These are phyloP conservation scores for Nematocida ironsii DNA, from an alignment of 371 early-diverging fungal genomes.

Conservation along the genomic window DNA sequence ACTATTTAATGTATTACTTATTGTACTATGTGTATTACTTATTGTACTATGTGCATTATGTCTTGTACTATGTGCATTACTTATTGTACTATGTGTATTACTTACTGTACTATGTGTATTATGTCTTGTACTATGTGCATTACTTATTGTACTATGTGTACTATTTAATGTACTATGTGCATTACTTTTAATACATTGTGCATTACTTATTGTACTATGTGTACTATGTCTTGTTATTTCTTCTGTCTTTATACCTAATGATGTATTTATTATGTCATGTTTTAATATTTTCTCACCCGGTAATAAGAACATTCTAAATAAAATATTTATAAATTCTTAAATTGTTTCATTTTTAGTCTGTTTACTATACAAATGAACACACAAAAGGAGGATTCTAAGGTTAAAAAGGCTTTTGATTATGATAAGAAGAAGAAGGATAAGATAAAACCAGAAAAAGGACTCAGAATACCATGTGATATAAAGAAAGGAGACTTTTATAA, in stretches of 20 bases:
- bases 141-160: too few relatives aligned
- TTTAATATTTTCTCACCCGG: slow-evolving; percentile 9
- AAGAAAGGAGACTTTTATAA: slow-evolving; percentile 41
- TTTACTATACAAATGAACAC: slow-evolving; percentile 21
- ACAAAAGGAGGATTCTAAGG: slow-evolving; percentile 21
- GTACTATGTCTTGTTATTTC: too few relatives aligned
- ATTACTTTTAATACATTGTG: too few relatives aligned
- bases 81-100: too few relatives aligned
- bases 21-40: too few relatives aligned
- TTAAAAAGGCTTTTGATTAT: slow-evolving; percentile 15
- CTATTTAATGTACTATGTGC: too few relatives aligned
- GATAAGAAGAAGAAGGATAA: slow-evolving; percentile 20
- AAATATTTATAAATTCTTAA: slow-evolving; percentile 8
- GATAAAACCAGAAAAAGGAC: slow-evolving; percentile 3
- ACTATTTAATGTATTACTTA: too few relatives aligned
- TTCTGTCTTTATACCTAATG: slow-evolving; percentile 25
- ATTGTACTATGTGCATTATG: too few relatives aligned
- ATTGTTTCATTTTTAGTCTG: slow-evolving; percentile 26
- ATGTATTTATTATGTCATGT: background rate
- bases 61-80: too few relatives aligned
- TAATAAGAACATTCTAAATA: slow-evolving; percentile 34
- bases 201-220: too few relatives aligned
- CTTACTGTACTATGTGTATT: too few relatives aligned
- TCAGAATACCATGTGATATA: background rate
- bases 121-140: too few relatives aligned